Percentiles rank a stretch among this genome's conserved stretches.
Evolutionary conservation across 2,329 filamentous ascomycete species (phyloP).

Genomic region (Xylariomycetidae sp.): DNA sequence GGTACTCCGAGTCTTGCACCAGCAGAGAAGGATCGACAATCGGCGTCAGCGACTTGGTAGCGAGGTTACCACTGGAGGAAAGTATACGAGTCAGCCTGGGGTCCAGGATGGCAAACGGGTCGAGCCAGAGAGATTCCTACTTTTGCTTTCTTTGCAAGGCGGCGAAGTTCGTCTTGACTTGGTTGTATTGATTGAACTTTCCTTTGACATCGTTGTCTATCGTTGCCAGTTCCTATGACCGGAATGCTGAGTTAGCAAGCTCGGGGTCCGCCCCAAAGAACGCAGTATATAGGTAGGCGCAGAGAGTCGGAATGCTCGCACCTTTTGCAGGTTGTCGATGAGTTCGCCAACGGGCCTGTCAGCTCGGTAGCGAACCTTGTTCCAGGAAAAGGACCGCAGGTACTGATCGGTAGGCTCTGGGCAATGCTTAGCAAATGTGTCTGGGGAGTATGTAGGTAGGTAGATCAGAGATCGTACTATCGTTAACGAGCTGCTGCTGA

Average conservation of each 20-base stretch:
- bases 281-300: background rate
- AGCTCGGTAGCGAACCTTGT: slow-evolving; percentile 93
- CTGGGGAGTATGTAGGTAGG: slow-evolving; percentile 3
- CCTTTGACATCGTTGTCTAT: slow-evolving; percentile 94
- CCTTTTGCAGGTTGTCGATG: slow-evolving; percentile 84
- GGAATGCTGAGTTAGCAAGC: slow-evolving; percentile 8
- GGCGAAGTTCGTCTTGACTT: slow-evolving; percentile 77
- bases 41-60: slow-evolving; percentile 87
- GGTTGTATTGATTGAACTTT: slow-evolving; percentile 93
- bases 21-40: slow-evolving; percentile 76
- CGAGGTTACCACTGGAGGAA: slow-evolving; percentile 69
- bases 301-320: slow-evolving; percentile 24
- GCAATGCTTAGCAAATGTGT: slow-evolving; percentile 19
- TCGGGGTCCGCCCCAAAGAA: background rate
- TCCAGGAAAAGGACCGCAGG: slow-evolving; percentile 84
- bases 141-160: slow-evolving; percentile 82
- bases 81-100: slow-evolving; percentile 7
- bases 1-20: slow-evolving; percentile 87
- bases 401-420: slow-evolving; percentile 95
- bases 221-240: slow-evolving; percentile 68
- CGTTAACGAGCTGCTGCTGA: slow-evolving; percentile 88
- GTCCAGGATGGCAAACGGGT: too few species aligned
- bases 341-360: slow-evolving; percentile 86
- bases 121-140: too few species aligned
- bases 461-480: slow-evolving; percentile 60